phyloP scores from a whole-genome alignment of 768 basidiomycete species.

The Pleurotus giganteus region DNA sequence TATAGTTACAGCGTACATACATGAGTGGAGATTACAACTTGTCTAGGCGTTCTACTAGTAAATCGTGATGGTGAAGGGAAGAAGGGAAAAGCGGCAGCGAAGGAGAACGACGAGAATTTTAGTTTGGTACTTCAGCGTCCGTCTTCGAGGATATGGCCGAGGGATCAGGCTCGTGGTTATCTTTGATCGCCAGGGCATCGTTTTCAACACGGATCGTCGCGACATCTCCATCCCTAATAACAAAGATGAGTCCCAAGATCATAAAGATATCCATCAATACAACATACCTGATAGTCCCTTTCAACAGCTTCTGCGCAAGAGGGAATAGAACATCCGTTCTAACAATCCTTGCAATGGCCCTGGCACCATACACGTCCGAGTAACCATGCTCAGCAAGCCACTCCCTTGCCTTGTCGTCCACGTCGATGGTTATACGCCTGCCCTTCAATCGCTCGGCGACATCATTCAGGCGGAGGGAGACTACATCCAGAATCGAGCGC shows the following conservation, averaged over 20 bases:
- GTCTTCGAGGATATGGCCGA: constrained; percentile 14
- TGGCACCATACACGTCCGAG: constrained; percentile 82
- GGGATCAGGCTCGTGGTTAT: constrained; percentile 59
- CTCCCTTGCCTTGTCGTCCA: constrained; percentile 55
- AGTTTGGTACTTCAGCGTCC: not conserved
- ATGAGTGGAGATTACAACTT: no score
- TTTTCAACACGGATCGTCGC: constrained; percentile 51
- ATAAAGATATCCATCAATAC: not conserved
- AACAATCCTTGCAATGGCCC: constrained; percentile 86
- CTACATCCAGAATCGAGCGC: constrained; percentile 73
- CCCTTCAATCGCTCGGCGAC: constrained; percentile 63
- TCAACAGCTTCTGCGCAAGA: constrained; percentile 75
- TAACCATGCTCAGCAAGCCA: constrained; percentile 81
- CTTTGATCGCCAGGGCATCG: constrained; percentile 52
- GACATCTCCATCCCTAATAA: constrained; percentile 60
- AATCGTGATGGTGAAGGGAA: no score
- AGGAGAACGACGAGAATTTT: no score
- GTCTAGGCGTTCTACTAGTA: no score
- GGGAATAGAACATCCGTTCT: constrained; percentile 80
- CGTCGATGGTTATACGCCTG: constrained; percentile 69
- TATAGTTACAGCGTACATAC: no score
- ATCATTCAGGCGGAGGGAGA: constrained; percentile 72
- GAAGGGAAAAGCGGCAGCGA: no score
- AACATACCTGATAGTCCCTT: constrained; percentile 71
- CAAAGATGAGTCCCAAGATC: not conserved